phyloP scores from a whole-genome alignment of 352 stramenopile genomes.

The Phytopythium helicoides region DNA sequence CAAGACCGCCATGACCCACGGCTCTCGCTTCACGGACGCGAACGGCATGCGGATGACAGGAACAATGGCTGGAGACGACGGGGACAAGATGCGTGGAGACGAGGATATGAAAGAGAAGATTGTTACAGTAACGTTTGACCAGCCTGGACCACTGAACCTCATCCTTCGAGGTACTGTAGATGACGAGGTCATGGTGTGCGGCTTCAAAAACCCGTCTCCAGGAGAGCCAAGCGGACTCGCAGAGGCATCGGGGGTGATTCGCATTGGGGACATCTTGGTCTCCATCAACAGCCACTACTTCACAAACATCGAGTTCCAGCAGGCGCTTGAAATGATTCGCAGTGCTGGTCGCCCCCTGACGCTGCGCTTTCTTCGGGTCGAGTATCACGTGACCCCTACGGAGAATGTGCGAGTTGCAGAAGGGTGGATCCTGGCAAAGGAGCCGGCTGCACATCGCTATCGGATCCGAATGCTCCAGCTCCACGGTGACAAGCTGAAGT shows the following conservation, averaged over 20 bases:
- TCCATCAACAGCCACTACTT: conserved; percentile 88
- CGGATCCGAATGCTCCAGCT: conserved; percentile 85
- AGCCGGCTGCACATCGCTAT: conserved; percentile 67
- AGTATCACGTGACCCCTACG: conserved; percentile 29
- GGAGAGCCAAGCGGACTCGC: conserved; percentile 41
- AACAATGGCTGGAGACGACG: conserved; percentile 31
- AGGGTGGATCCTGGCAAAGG: conserved; percentile 85
- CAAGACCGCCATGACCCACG: conserved; percentile 65
- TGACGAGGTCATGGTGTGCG: conserved; percentile 87
- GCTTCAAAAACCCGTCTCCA: conserved; percentile 50
- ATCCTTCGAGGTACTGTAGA: conserved; percentile 82
- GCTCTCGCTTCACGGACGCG: conserved; percentile 74
- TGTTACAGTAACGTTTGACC: conserved; percentile 86
- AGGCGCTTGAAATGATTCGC: conserved; percentile 75
- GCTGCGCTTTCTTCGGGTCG: conserved; percentile 79
- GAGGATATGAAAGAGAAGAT: conserved; percentile 86
- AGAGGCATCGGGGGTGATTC: conserved; percentile 74
- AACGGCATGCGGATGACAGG: conserved; percentile 80
- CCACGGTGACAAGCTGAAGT: conserved; percentile 67
- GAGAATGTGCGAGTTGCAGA: conserved; percentile 60
- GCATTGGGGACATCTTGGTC: conserved; percentile 78
- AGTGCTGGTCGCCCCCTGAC: conserved; percentile 68
- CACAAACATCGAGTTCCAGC: conserved; percentile 82
- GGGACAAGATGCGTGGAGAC: conserved; percentile 51
- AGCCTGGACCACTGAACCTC: conserved; percentile 63